Percentiles rank a stretch among this genome's conserved stretches.
phyloP scores from a whole-genome alignment of 352 stramenopile species.

The Phytophthora quininea region DNA sequence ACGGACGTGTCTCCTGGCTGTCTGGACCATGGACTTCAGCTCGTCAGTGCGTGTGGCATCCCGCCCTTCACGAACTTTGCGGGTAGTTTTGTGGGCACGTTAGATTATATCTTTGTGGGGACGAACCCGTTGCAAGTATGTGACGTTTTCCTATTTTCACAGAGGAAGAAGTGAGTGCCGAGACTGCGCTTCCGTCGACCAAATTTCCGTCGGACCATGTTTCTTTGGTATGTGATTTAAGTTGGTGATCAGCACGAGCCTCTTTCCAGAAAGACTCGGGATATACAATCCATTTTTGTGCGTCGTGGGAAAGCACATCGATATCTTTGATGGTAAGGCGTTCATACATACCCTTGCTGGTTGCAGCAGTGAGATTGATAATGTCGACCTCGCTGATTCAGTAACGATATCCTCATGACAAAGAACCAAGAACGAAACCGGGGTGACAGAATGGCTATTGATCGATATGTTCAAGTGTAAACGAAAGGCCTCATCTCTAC shows the following conservation, averaged over 20 bases:
- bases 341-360: too few relatives aligned
- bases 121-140: conserved; percentile 40
- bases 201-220: conserved; percentile 82
- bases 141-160: conserved; percentile 68
- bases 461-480: conserved; percentile 26
- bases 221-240: conserved; percentile 74
- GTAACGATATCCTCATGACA: too few relatives aligned
- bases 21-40: conserved; percentile 52
- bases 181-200: conserved; percentile 73
- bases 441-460: conserved; percentile 22
- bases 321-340: conserved; percentile 8
- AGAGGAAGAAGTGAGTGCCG: conserved; percentile 55
- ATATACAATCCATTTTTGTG: not conserved
- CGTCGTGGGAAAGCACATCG: not conserved
- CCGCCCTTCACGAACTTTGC: conserved; percentile 81
- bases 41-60: conserved; percentile 64
- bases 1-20: conserved; percentile 13
- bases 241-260: conserved; percentile 31
- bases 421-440: conserved; percentile 6
- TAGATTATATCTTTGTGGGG: conserved; percentile 78
- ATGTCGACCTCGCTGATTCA: too few relatives aligned
- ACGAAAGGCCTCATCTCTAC: conserved; percentile 24
- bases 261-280: not conserved
- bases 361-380: too few relatives aligned
- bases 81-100: conserved; percentile 59